Evolutionary conservation across 2,329 filamentous ascomycete genomes (phyloP).

Genomic region (Fusarium sp.): DNA sequence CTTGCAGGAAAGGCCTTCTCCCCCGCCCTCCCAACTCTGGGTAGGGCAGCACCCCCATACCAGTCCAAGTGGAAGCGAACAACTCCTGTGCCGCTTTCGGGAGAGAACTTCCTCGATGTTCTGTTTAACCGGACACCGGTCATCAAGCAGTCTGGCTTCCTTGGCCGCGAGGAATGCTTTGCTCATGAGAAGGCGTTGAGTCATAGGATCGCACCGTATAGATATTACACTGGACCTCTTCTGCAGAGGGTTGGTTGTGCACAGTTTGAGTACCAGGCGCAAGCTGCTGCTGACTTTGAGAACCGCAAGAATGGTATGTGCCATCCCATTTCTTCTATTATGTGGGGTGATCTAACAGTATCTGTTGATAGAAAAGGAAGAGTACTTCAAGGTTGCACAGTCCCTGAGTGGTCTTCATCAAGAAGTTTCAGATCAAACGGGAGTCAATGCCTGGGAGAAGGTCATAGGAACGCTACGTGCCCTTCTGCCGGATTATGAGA

Average conservation of each 20-base stretch:
- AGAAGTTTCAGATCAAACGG: not conserved
- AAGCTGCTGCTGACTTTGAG: not conserved
- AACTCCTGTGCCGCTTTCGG: not conserved
- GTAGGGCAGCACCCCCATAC: not conserved
- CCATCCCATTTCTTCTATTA: fast-evolving
- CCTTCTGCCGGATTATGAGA: not conserved
- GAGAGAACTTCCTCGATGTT: not conserved
- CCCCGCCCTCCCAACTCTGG: not conserved
- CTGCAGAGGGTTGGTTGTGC: constrained; percentile 2
- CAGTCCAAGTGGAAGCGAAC: not conserved
- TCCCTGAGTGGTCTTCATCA: not conserved
- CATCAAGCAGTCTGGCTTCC: not conserved
- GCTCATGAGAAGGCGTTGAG: constrained; percentile 1
- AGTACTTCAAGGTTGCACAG: not conserved
- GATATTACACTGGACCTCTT: constrained; percentile 3
- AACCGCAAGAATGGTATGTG: not conserved
- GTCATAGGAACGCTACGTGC: not conserved
- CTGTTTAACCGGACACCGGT: not conserved
- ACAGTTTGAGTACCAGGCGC: not conserved
- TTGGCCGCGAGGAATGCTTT: not conserved
- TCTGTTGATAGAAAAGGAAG: not conserved
- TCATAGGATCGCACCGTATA: not conserved
- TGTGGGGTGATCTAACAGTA: not conserved
- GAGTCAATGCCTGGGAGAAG: constrained; percentile 2
- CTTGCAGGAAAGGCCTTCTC: not conserved